phyloP scores from a whole-genome alignment of 2,329 filamentous ascomycete species.

The Penicillium sp. region DNA sequence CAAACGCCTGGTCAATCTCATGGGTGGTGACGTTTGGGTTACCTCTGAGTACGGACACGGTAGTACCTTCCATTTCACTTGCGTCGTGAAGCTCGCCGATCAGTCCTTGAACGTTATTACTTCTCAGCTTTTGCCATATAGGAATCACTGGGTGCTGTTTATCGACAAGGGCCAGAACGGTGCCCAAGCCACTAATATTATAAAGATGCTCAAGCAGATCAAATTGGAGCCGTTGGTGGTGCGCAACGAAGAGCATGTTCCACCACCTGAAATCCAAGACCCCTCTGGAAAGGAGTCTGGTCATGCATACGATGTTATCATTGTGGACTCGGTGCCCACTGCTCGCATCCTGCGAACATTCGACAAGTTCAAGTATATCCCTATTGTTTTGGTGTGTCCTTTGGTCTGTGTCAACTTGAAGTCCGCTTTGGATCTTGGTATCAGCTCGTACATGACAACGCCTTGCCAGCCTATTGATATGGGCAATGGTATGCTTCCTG shows the following conservation, averaged over 20 bases:
- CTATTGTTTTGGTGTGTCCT: conserved; percentile 86
- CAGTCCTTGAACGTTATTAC: conserved; percentile 74
- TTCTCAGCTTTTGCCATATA: conserved; percentile 78
- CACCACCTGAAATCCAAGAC: conserved; percentile 54
- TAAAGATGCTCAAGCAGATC: conserved; percentile 72
- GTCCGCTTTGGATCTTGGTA: conserved; percentile 88
- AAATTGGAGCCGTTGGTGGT: conserved; percentile 81
- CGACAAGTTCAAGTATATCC: conserved; percentile 96
- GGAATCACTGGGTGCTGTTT: conserved; percentile 86
- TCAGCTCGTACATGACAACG: conserved; percentile 97
- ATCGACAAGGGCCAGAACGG: conserved; percentile 86
- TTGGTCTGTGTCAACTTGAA: conserved; percentile 88
- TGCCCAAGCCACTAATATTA: conserved; percentile 64
- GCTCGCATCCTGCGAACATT: conserved; percentile 80
- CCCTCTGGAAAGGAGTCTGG: conserved; percentile 45
- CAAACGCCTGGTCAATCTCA: conserved; percentile 88
- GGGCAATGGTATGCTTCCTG: conserved; percentile 95
- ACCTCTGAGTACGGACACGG: conserved; percentile 87
- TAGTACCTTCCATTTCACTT: conserved; percentile 95
- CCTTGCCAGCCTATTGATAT: conserved; percentile 92
- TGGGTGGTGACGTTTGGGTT: conserved; percentile 96
- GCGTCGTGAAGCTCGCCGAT: conserved; percentile 78
- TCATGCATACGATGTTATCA: conserved; percentile 86
- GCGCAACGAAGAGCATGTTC: conserved; percentile 66
- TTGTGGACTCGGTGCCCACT: conserved; percentile 90